Evolutionary conservation across 352 stramenopile genomes (phyloP).

Genomic region (Phytophthora macrochlamydospora): DNA sequence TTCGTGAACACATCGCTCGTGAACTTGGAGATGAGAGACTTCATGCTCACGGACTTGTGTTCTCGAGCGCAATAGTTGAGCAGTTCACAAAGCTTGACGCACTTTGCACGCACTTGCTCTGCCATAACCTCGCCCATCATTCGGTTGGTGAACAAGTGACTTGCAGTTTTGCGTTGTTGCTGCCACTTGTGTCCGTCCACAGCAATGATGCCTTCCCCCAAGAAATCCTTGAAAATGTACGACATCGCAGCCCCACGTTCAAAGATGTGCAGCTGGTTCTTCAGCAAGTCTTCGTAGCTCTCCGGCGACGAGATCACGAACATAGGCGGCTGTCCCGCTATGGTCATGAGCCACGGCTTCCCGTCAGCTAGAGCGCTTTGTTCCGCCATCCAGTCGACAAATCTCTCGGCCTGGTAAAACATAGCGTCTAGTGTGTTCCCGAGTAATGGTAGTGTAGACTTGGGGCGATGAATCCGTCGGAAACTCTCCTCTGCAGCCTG

Average conservation of each 20-base stretch:
- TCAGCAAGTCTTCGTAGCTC: conserved; percentile 51
- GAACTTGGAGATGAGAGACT: conserved; percentile 54
- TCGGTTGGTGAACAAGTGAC: conserved; percentile 84
- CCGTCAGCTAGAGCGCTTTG: conserved; percentile 32
- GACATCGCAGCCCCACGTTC: conserved; percentile 48
- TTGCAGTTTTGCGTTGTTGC: conserved; percentile 78
- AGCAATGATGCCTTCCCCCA: conserved; percentile 73
- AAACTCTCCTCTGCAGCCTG: conserved; percentile 24
- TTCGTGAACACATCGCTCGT: conserved; percentile 78
- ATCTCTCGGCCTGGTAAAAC: conserved; percentile 26
- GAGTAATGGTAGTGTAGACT: conserved; percentile 36
- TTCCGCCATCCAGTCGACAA: conserved; percentile 46
- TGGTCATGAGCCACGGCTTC: conserved; percentile 36
- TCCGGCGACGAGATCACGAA: conserved; percentile 42
- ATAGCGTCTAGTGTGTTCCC: conserved; percentile 44
- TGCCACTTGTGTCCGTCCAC: conserved; percentile 59
- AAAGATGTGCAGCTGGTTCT: conserved; percentile 64
- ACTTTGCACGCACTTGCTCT: conserved; percentile 34
- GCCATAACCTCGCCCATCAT: conserved; percentile 60
- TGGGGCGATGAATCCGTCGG: conserved; percentile 19
- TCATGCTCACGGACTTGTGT: conserved; percentile 30
- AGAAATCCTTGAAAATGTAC: conserved; percentile 51
- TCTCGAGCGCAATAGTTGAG: conserved; percentile 19
- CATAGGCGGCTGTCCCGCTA: conserved; percentile 20
- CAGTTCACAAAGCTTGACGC: conserved; percentile 26